These are phyloP conservation scores for Cytospora piceicola DNA, from an alignment of 2,329 filamentous ascomycete species.

Conservation along the genomic window DNA sequence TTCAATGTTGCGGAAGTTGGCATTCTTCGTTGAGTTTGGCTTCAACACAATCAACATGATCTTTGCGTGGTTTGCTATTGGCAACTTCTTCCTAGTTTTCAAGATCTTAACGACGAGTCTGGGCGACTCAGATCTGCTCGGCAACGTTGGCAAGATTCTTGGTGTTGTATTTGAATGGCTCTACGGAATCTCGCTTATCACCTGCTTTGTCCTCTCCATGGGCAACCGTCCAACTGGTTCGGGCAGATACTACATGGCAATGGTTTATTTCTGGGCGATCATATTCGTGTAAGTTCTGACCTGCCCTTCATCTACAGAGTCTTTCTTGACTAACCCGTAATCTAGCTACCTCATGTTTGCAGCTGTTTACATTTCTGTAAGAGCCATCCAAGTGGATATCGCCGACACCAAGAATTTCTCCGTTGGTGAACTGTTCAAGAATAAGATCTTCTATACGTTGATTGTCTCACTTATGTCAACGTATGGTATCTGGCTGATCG, in stretches of 20 bases:
- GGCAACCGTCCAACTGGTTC: conserved; percentile 95
- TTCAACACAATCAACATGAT: conserved; percentile 97
- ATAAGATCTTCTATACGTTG: conserved; percentile 88
- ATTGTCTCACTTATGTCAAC: conserved; percentile 92
- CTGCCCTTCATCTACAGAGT: neutral
- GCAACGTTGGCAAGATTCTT: conserved; percentile 76
- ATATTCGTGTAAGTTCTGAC: conserved; percentile 77
- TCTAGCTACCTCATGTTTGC: conserved; percentile 87
- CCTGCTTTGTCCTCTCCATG: conserved; percentile 92
- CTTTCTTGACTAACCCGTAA: conserved; percentile 34
- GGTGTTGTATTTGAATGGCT: conserved; percentile 95
- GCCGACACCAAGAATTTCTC: conserved; percentile 65
- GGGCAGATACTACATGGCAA: conserved; percentile 90
- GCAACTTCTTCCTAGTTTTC: conserved; percentile 99
- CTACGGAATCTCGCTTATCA: conserved; percentile 87
- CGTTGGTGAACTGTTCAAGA: conserved; percentile 76
- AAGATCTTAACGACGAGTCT: conserved; percentile 92
- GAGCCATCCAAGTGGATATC: conserved; percentile 76
- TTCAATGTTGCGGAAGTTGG: conserved; percentile 81
- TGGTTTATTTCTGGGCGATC: conserved; percentile 97
- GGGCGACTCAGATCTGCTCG: conserved; percentile 69
- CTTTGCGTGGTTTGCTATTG: conserved; percentile 97
- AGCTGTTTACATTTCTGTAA: conserved; percentile 90
- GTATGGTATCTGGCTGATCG: conserved; percentile 89
- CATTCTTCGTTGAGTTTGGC: conserved; percentile 88